Evolutionary conservation across 176 grass and related monocot genomes (phyloP).

Genomic region (Phyllostachys edulis): DNA sequence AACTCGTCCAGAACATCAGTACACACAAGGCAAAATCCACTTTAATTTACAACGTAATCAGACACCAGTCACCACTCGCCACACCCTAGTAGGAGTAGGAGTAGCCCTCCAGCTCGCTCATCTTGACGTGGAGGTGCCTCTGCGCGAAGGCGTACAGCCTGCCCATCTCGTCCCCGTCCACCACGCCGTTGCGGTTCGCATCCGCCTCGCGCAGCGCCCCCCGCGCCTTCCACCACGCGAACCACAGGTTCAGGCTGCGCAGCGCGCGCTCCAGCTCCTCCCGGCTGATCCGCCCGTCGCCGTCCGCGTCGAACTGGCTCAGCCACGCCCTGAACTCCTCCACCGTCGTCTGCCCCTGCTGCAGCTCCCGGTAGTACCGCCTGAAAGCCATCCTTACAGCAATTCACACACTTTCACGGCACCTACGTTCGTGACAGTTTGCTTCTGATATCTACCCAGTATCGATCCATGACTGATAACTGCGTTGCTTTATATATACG

Average conservation of each 20-base stretch:
- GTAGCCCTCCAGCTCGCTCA: constrained; percentile 42
- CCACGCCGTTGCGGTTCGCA: constrained; percentile 51
- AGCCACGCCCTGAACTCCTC: constrained; percentile 79
- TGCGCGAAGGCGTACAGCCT: constrained; percentile 61
- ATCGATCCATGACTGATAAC: neutral
- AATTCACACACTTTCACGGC: neutral
- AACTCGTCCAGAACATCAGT: neutral
- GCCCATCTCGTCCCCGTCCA: constrained; percentile 54
- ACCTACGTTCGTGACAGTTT: neutral
- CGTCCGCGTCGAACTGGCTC: constrained; percentile 66
- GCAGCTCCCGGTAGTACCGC: constrained; percentile 42
- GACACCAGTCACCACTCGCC: neutral
- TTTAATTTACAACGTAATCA: neutral
- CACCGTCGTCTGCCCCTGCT: constrained; percentile 51
- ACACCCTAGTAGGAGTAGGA: neutral
- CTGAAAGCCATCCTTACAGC: constrained; percentile 48
- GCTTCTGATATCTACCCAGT: neutral
- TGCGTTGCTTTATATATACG: constrained; percentile 1
- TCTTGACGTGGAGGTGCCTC: constrained; percentile 63
- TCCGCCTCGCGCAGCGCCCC: constrained; percentile 53
- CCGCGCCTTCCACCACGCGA: constrained; percentile 74
- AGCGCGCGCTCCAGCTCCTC: constrained; percentile 65
- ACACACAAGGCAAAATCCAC: neutral
- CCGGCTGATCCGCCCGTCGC: constrained; percentile 57
- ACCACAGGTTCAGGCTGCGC: constrained; percentile 69